Conservation (phyloP, 2,329 filamentous ascomycete genomes). For the Biscogniauxia marginata region DNA sequence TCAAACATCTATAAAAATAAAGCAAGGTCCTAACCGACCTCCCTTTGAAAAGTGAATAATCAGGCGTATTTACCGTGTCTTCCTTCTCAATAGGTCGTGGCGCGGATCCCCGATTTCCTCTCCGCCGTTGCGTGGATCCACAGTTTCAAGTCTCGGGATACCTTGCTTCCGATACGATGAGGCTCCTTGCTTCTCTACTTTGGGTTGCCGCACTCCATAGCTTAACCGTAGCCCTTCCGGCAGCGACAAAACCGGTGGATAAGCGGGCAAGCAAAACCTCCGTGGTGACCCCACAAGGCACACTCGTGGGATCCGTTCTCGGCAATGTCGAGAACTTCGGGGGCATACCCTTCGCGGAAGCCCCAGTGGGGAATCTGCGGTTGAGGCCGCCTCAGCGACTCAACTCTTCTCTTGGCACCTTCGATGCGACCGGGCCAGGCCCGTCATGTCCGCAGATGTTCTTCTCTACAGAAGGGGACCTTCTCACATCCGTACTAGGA, state of each 20-base stretch:
- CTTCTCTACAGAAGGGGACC: constrained; percentile 44
- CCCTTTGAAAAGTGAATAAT: not conserved
- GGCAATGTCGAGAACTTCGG: constrained; percentile 63
- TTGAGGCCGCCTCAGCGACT: constrained; percentile 67
- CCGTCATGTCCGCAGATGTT: constrained; percentile 72
- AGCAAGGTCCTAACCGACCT: not conserved
- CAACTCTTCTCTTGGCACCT: constrained; percentile 53
- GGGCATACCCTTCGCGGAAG: constrained; percentile 73
- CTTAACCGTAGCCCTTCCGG: constrained; percentile 21
- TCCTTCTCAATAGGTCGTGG: not conserved
- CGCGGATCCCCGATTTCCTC: not conserved
- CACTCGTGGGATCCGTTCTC: constrained; percentile 27
- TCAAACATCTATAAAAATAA: not conserved
- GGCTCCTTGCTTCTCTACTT: constrained; percentile 7
- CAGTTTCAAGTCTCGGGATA: not conserved
- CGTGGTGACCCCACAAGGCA: constrained; percentile 28
- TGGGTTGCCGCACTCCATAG: constrained; percentile 15
- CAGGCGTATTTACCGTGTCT: not conserved
- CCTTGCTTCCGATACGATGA: constrained; percentile 10
- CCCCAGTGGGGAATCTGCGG: constrained; percentile 64
- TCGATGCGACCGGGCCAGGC: constrained; percentile 57
- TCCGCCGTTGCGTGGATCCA: not conserved
- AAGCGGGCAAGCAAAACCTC: constrained; percentile 23
- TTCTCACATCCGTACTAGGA: constrained; percentile 44
- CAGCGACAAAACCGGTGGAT: constrained; percentile 18